Percentiles rank a stretch among this genome's conserved stretches.
Conservation (phyloP, 2,329 filamentous ascomycete genomes). For the Hymenoscyphus fraxineus region DNA sequence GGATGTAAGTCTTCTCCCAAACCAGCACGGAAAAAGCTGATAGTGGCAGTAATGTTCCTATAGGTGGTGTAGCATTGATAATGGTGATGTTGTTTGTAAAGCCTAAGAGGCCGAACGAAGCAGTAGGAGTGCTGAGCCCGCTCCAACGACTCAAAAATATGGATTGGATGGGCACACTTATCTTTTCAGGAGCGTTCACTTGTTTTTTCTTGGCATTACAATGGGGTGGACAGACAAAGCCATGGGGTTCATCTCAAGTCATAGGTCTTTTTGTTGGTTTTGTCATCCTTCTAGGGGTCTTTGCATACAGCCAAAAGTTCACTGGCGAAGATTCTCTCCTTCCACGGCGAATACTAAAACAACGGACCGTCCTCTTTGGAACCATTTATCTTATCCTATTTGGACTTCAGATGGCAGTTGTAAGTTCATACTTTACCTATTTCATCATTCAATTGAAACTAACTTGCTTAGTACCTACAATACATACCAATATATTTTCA, state of each 20-base stretch:
- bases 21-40: neutral
- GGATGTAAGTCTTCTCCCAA: slow-evolving; percentile 32
- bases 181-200: neutral
- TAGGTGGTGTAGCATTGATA: slow-evolving; percentile 7
- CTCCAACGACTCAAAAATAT: neutral
- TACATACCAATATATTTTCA: neutral
- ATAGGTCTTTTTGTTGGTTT: slow-evolving; percentile 1
- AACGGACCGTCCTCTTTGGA: neutral
- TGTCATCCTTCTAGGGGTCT: too few species aligned
- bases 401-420: neutral
- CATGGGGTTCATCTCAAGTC: neutral
- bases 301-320: neutral
- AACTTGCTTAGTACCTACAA: neutral
- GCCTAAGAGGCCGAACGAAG: neutral
- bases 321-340: neutral
- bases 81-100: slow-evolving; percentile 1
- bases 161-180: neutral
- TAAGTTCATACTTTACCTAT: neutral
- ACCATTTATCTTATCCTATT: neutral
- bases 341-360: neutral
- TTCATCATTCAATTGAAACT: neutral
- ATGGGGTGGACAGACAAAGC: neutral
- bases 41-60: slow-evolving; percentile 38
- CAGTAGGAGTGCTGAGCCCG: neutral
- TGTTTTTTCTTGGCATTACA: slow-evolving; percentile 5